Evolutionary conservation across 495 filamentous ascomycete genomes (phyloP).

Genomic region (Lichina pygmaea): DNA sequence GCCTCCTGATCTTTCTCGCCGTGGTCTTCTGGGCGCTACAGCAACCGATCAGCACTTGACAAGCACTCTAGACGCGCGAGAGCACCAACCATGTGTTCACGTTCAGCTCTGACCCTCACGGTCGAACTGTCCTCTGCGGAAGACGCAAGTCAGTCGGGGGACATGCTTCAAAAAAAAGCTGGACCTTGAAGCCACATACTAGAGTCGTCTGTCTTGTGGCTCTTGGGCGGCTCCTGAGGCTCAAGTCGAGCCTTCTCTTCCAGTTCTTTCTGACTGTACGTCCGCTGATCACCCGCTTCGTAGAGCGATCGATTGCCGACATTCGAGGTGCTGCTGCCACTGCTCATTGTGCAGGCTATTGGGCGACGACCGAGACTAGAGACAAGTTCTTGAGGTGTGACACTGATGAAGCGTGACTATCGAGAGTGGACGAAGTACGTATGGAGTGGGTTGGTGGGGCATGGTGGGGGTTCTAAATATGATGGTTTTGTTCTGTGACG

Average conservation of each 20-base stretch:
- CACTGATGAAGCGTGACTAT: no score
- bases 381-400: no score
- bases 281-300: slow-evolving; percentile 48
- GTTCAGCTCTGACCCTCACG: no score
- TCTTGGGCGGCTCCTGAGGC: slow-evolving; percentile 30
- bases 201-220: slow-evolving; percentile 42
- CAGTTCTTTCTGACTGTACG: slow-evolving; percentile 26
- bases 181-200: slow-evolving; percentile 19
- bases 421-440: no score
- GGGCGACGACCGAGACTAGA: slow-evolving; percentile 87
- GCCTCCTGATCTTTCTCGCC: slow-evolving; percentile 23
- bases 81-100: no score
- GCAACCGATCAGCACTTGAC: not conserved
- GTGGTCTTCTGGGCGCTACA: slow-evolving; percentile 13
- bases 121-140: no score
- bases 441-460: no score
- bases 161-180: no score
- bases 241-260: slow-evolving; percentile 21
- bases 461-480: no score
- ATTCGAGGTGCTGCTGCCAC: slow-evolving; percentile 11
- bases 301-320: slow-evolving; percentile 27
- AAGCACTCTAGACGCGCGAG: no score
- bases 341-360: slow-evolving; percentile 61
- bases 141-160: no score
- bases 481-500: no score